A percentile compares a stretch with the other conserved stretches of the same genome.
Conservation (phyloP, 169 alveolate species). For the Plasmodium ovale region DNA sequence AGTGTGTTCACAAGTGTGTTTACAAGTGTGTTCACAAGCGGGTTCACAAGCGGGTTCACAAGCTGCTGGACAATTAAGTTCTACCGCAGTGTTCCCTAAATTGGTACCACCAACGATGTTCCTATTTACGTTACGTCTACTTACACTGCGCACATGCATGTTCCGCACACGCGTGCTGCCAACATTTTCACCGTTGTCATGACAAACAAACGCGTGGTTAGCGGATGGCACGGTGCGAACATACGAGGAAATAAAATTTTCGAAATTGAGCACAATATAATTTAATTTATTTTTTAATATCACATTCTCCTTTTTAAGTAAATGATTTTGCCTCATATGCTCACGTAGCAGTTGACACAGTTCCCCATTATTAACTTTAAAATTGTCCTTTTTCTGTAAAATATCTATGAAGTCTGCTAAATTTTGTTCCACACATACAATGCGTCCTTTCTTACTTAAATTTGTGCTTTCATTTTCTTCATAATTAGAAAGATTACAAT, state of each 20-base stretch:
- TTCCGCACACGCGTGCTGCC: not conserved
- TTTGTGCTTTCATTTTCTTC: not conserved
- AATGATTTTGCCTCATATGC: constrained; percentile 7
- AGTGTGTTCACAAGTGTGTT: too few species aligned
- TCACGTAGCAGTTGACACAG: constrained; percentile 11
- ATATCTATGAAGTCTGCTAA: not conserved
- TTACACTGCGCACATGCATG: not conserved
- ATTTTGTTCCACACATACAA: not conserved
- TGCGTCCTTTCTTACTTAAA: not conserved
- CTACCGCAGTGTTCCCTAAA: too few species aligned
- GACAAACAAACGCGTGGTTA: not conserved
- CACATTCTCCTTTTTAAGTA: constrained; percentile 58
- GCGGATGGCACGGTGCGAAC: not conserved
- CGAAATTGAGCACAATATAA: constrained; percentile 51
- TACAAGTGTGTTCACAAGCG: too few species aligned
- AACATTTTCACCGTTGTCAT: not conserved
- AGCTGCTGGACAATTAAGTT: too few species aligned
- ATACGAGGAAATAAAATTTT: constrained; percentile 41
- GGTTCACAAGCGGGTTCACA: too few species aligned
- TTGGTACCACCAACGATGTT: not conserved
- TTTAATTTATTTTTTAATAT: constrained; percentile 67
- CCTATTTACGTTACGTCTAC: not conserved
- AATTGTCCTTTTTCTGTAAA: constrained; percentile 18
- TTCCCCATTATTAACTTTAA: constrained; percentile 7
- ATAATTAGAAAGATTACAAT: not conserved